Evolutionary conservation across 257 asterid genomes (phyloP), one percentile per base, ranked within the genome.

Genomic region (Voacanga thouarsii): DNA sequence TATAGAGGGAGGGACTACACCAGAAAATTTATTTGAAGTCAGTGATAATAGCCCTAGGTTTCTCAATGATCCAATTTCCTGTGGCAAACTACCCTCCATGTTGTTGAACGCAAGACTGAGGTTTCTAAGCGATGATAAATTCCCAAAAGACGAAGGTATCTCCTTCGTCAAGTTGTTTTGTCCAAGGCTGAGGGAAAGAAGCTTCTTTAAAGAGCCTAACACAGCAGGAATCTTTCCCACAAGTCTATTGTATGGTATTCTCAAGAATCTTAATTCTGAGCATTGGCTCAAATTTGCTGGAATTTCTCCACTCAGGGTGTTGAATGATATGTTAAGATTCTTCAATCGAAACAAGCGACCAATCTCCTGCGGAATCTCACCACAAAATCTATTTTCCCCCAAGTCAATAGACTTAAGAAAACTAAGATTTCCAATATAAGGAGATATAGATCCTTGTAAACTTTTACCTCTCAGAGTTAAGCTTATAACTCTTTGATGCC

Each of bases 31-130:
- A 68, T 80, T 84, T 12, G 55, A 9, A 12, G 14, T 2, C 14
- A 49, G 55, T 10, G 55, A 11, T 12, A 49, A 1, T 26, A 74
- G 18, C n/a, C 59, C 28, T 84, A 61, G 19, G 16, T 41, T 76
- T 12, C 30, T 44, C 26, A 85, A 83, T 15, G 73, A 82, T 72
- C 78, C 77, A 10, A 88, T 59, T 37, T 83, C 86, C 45, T 80
- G 81, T 1, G 91, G 86, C 37, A 59, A 24, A 23, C 30, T n/a
- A 59, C 65, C 65, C 33, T 59, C 65, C 33, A 59, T n/a, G n/a
- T 59, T 59, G 8, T 59, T 59, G 1, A n/a, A 0, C 0, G 4
- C 0, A 1, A 59, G 33, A n/a, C 6, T 1, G 15, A n/a, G 65
- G 14, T 0, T 9, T n/a, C 14, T 1, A n/a, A 59, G 33, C 1